phyloP scores from a whole-genome alignment of 75 land plant species.

The Cunninghamia lanceolata region DNA sequence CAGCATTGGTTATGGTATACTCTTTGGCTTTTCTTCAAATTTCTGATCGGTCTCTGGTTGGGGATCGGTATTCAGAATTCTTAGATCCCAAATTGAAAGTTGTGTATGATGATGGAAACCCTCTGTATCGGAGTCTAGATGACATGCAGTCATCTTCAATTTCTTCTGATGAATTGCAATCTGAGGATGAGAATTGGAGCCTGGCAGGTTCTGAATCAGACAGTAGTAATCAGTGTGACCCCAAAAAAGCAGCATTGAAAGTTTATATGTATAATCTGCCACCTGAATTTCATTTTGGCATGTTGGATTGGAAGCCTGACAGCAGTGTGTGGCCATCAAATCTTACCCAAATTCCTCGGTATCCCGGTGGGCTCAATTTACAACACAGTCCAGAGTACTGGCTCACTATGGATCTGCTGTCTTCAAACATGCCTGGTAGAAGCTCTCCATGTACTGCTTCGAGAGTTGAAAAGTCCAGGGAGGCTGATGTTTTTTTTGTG shows the following conservation, averaged over 20 bases:
- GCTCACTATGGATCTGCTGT: slow-evolving; percentile 89
- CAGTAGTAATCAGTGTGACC: slow-evolving; percentile 17
- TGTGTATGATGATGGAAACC: background rate
- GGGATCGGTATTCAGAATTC: background rate
- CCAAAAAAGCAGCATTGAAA: slow-evolving; percentile 31
- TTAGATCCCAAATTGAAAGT: background rate
- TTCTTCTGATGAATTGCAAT: background rate
- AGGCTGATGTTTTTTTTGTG: slow-evolving; percentile 83
- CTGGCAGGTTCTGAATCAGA: background rate
- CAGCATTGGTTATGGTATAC: slow-evolving; percentile 1
- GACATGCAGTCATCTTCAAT: slow-evolving; percentile 4
- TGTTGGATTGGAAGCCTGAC: slow-evolving; percentile 44
- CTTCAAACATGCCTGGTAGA: slow-evolving; percentile 38
- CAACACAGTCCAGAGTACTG: slow-evolving; percentile 94
- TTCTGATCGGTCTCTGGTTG: background rate
- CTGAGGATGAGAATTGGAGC: background rate
- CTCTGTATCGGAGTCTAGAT: background rate
- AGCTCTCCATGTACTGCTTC: slow-evolving; percentile 59
- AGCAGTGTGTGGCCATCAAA: slow-evolving; percentile 59
- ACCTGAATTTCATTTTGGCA: slow-evolving; percentile 81
- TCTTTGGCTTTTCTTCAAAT: slow-evolving; percentile 4
- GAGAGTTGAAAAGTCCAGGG: slow-evolving; percentile 52
- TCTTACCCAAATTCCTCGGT: slow-evolving; percentile 37
- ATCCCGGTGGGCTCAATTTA: slow-evolving; percentile 87
- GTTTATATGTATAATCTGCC: slow-evolving; percentile 94